phyloP scores from a whole-genome alignment of 2,329 filamentous ascomycete species.

The Aurifilum marmelostoma region DNA sequence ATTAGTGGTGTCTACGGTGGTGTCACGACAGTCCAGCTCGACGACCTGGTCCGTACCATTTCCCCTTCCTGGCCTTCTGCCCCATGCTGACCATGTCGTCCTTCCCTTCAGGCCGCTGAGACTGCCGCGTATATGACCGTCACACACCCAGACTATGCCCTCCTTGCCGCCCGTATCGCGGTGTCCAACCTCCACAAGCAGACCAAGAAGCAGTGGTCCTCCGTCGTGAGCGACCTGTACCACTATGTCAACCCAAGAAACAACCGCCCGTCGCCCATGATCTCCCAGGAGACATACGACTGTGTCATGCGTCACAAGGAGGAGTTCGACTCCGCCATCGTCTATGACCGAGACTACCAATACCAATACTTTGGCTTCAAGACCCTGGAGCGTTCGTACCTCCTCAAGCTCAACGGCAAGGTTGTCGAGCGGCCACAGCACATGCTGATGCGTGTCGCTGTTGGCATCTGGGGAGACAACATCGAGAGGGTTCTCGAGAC shows the following conservation, averaged over 20 bases:
- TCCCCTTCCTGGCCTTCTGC: too few species aligned
- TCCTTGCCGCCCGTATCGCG: conserved; percentile 95
- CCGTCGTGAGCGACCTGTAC: conserved; percentile 90
- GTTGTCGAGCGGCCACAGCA: conserved; percentile 97
- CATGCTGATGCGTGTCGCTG: conserved; percentile 99
- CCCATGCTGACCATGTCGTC: conserved; percentile 13
- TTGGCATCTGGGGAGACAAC: conserved; percentile 94
- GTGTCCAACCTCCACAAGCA: conserved; percentile 99
- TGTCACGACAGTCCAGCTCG: conserved; percentile 93
- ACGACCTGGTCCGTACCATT: conserved; percentile 78
- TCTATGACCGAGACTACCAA: conserved; percentile 99
- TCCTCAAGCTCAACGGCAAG: conserved; percentile 93
- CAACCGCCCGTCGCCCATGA: conserved; percentile 83
- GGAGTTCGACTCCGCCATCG: conserved; percentile 97
- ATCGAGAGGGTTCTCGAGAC: conserved; percentile 96
- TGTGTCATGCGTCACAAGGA: conserved; percentile 95
- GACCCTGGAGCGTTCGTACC: conserved; percentile 95
- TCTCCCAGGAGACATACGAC: conserved; percentile 87
- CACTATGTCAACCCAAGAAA: conserved; percentile 97
- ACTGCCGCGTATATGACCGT: conserved; percentile 99
- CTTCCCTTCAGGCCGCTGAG: conserved; percentile 77
- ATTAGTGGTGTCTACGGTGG: conserved; percentile 99
- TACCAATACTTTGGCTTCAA: conserved; percentile 99
- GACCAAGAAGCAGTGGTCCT: conserved; percentile 99
- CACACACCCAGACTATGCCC: conserved; percentile 98